Base-by-base conservation (phyloP, 192 early-diverging fungal genomes). In the Coemansia sp. region DNA sequence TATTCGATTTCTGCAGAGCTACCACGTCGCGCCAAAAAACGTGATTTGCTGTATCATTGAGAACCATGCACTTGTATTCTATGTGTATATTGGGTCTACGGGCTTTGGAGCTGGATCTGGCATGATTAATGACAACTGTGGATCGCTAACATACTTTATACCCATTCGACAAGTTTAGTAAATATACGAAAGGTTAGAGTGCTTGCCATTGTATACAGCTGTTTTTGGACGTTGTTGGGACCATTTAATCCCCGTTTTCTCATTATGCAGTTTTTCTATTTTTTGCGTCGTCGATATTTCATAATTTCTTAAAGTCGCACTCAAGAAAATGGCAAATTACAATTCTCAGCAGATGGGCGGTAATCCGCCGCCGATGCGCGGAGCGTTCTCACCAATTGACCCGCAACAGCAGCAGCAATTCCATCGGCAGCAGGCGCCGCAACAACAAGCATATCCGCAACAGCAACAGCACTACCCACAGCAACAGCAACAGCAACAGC, bases 1-100 rank as follows among this genome's bases (percentile, higher is more conserved):
- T 64, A 69, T 86, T 49, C 85, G 88, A 40, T 91, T 93, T 51
- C 55, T 93, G 47, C 84, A 89, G 39, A 85, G 87, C 68, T 84
- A 90, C 54, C 82, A 86, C 38, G 71, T 93, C 2, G 85, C 80
- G n/a, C 93, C 93, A 14, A 79, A 71, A 53, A 85, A 90, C 59
- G 85, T 92, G 25, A 85, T 94, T 30, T 91, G 90, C 66, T 77
- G 73, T 22, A 78, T 81, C 23, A 64, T 81, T 39, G 80, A 81
- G 53, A 60, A 73, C 34, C 63, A 70, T 19, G 73, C 80, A 2
- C 54, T 81, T 2, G 65, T 81, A 12, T 73, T 81, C 42, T 76
- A 81, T 19, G 80, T 81, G 44, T 81, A 81, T 37, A 67, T 81
- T 43, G 71, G 66, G 0, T 66, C 73, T 2, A 22, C 65, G 3